Evolutionary conservation across 176 grass and related monocot genomes (phyloP).

Genomic region (Phyllostachys edulis): DNA sequence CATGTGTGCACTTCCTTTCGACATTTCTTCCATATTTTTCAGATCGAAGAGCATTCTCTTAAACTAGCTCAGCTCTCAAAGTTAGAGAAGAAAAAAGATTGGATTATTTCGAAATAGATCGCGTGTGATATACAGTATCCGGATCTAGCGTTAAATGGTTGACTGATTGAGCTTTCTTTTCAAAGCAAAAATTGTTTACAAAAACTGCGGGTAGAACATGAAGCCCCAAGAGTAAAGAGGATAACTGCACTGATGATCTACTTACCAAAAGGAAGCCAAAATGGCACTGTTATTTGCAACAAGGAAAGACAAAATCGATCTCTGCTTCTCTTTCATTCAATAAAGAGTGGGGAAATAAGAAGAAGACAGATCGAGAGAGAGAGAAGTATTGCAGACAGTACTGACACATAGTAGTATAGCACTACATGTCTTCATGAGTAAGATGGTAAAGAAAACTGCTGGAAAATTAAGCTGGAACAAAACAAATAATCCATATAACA

Average conservation of each 20-base stretch:
- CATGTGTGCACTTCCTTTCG: neutral
- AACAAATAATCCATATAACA: neutral
- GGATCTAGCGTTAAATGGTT: neutral
- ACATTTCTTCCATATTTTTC: neutral
- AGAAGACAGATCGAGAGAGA: neutral
- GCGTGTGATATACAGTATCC: neutral
- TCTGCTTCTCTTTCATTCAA: neutral
- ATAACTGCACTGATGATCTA: neutral
- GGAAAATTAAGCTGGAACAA: neutral
- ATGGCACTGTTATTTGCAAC: neutral
- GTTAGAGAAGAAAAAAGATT: neutral
- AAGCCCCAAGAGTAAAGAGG: neutral
- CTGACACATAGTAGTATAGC: neutral
- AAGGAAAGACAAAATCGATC: neutral
- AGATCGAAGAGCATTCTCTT: neutral
- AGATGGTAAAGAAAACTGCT: neutral
- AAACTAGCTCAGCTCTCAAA: neutral
- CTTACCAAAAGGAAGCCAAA: neutral
- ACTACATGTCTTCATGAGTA: neutral
- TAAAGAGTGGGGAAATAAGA: neutral
- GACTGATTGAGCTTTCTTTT: neutral
- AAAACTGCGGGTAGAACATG: conserved; percentile 6
- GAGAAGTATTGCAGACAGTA: neutral
- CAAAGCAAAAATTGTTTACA: neutral
- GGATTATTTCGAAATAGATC: neutral